These are phyloP conservation scores for Murraya paniculata DNA, from an alignment of 345 rosid genomes.

Conservation along the genomic window DNA sequence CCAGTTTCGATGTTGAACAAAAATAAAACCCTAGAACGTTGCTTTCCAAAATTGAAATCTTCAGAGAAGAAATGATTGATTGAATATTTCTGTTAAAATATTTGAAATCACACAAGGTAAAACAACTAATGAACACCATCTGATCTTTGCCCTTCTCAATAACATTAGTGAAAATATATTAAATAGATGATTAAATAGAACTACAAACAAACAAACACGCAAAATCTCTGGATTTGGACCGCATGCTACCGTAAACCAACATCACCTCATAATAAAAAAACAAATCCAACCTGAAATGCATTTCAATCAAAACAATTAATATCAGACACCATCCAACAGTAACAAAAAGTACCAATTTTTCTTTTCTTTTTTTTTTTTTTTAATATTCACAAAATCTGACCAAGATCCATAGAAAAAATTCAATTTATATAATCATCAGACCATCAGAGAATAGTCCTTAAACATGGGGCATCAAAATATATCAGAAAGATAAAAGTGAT, in stretches of 20 bases:
- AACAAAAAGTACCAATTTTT: neutral
- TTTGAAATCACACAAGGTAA: neutral
- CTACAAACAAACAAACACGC: neutral
- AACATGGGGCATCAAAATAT: neutral
- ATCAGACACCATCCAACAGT: neutral
- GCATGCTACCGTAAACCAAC: neutral
- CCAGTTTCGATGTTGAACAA: neutral
- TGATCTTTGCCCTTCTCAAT: slow-evolving; percentile 12
- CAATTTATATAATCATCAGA: neutral
- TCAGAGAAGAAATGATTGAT: neutral
- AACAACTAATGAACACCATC: neutral
- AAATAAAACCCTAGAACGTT: neutral
- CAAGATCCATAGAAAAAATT: neutral
- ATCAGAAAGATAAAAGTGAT: neutral
- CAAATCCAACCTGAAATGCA: neutral
- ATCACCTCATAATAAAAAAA: neutral
- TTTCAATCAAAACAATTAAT: neutral
- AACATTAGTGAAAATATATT: neutral
- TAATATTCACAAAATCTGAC: neutral
- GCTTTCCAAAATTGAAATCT: neutral
- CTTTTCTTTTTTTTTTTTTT: too few species aligned
- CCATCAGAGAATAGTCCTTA: neutral
- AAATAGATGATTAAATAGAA: neutral
- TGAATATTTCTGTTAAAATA: neutral
- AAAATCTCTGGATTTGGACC: slow-evolving; percentile 9